Evolutionary conservation across 163 green algal species (phyloP), one percentile per base, ranked within the genome.

Genomic region (Scenedesmus sp.): DNA sequence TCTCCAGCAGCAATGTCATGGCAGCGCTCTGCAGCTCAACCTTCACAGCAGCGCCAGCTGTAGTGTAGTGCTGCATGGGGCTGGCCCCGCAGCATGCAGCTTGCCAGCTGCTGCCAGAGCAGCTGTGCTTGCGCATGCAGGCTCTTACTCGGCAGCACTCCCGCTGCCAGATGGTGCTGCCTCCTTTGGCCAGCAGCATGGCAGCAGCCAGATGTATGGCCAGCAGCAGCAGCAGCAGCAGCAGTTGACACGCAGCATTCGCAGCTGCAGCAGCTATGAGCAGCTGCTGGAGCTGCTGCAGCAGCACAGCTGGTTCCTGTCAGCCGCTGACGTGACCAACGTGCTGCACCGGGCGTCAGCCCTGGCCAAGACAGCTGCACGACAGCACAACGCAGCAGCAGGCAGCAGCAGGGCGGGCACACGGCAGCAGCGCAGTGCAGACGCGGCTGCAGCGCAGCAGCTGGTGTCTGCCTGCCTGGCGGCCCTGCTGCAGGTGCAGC

Each of bases 281-380:
- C 82, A 87, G 56, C 82, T 87, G 56, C 16, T 70, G 6, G 57
- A 67, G 56, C 6, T 67, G 20, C 82, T 87, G 12, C 55, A 87
- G 82, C 20, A 70, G 79, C 79, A 62, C 46, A 56, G 26, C 26
- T 12, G 79, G 46, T 56, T 3, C 15, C 46, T 15, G 23, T 60
- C 82, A 9, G 56, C 74, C 62, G 56, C 9, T 5, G 57, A 77
- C 6, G 23, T 91, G 6, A 86, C 20, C 2, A 9, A 23, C 18
- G 55, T 86, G 8, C 87, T 91, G 57, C n/a, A 85, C 13, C 67
- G 59, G 54, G 86, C 86, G 6, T 84, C 86, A 34, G 67, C 62
- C 23, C 9, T 91, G 2, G 73, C 87, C 2, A 86, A 86, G 87
- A 60, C 52, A 26, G 46, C 20, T 88, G 82, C 82, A 56, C 52